These are phyloP conservation scores for Ophiostoma himal-ulmi DNA, from an alignment of 2,329 filamentous ascomycete species.

Conservation along the genomic window DNA sequence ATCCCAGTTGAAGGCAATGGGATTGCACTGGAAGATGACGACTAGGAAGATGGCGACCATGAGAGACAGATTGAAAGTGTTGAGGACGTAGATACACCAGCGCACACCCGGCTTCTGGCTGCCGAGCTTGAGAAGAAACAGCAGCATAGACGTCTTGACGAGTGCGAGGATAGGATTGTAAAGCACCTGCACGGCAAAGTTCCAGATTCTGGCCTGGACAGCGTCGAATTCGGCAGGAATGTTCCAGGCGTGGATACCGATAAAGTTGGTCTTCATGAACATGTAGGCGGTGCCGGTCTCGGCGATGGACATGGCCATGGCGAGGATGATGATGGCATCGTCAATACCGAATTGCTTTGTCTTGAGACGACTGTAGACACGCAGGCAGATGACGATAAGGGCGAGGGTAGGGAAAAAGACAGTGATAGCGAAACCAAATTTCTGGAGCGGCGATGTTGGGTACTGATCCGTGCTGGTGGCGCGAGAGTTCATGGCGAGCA, in stretches of 20 bases:
- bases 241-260: constrained; percentile 24
- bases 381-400: constrained; percentile 26
- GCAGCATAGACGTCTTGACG: constrained; percentile 34
- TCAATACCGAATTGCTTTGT: constrained; percentile 27
- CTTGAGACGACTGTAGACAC: constrained; percentile 28
- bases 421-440: constrained; percentile 28
- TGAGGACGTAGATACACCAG: constrained; percentile 30
- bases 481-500: background rate
- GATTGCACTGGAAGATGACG: constrained; percentile 37
- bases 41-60: constrained; percentile 34
- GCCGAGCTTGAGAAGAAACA: constrained; percentile 33
- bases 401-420: constrained; percentile 30
- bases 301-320: constrained; percentile 24
- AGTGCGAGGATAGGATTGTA: constrained; percentile 30
- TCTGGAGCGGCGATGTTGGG: constrained; percentile 25
- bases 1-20: constrained; percentile 42
- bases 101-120: constrained; percentile 31
- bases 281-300: constrained; percentile 22
- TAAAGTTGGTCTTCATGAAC: constrained; percentile 25
- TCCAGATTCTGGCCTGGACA: constrained; percentile 21
- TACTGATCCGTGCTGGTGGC: constrained; percentile 8
- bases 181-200: constrained; percentile 25
- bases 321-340: constrained; percentile 22
- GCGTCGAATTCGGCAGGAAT: constrained; percentile 21
- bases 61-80: constrained; percentile 31